Evolutionary conservation across 73 alveolate genomes (phyloP).

Genomic region (Blepharisma stoltei): DNA sequence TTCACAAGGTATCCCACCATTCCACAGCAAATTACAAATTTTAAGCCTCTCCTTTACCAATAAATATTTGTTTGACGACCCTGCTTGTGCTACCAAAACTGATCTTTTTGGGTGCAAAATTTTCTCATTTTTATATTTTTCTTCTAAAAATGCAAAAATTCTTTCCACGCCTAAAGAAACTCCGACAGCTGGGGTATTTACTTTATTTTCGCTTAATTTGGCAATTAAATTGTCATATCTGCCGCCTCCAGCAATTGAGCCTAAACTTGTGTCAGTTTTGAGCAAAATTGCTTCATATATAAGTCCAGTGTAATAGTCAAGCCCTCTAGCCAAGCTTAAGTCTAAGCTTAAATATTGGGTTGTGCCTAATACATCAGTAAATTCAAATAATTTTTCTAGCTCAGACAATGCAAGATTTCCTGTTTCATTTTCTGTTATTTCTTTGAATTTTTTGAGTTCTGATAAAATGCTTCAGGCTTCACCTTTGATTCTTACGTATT

Average conservation of each 20-base stretch:
- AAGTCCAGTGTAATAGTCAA: constrained; percentile 92
- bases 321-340: constrained; percentile 89
- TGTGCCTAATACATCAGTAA: constrained; percentile 53
- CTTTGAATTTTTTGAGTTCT: constrained; percentile 51
- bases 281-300: constrained; percentile 78
- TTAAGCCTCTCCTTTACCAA: too few relatives aligned
- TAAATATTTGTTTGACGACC: too few relatives aligned
- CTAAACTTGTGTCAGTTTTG: constrained; percentile 41
- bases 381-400: constrained; percentile 67
- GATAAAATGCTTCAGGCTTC: constrained; percentile 60
- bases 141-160: constrained; percentile 67
- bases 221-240: constrained; percentile 74
- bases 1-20: too few relatives aligned
- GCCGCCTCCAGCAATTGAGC: constrained; percentile 79
- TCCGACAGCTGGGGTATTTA: constrained; percentile 73
- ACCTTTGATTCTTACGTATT: constrained; percentile 67
- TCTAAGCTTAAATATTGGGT: constrained; percentile 67
- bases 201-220: constrained; percentile 42
- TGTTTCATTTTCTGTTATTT: constrained; percentile 58
- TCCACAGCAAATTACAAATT: too few relatives aligned
- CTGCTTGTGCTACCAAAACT: too few relatives aligned
- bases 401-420: constrained; percentile 78
- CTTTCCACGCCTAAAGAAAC: constrained; percentile 76
- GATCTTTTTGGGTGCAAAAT: not conserved
- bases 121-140: constrained; percentile 25